Percentiles rank a stretch among this genome's conserved stretches.
Conservation (phyloP, 345 rosid genomes). For the Gynandropsis gynandra region DNA sequence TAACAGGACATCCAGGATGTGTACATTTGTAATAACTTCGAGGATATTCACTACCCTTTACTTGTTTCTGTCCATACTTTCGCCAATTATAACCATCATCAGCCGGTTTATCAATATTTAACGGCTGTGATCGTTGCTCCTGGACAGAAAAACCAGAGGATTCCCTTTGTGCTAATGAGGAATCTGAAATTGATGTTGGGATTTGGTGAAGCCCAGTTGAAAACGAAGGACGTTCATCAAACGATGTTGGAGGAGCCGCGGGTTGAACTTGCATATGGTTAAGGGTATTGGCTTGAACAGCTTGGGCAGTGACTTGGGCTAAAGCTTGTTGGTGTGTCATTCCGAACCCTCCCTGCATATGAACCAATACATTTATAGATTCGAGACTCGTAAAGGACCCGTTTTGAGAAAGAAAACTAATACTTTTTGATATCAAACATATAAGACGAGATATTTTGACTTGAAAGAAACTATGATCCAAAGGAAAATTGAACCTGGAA, state of each 20-base stretch:
- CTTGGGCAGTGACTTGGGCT: conserved; percentile 81
- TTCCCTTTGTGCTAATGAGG: conserved; percentile 26
- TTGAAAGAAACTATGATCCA: no score
- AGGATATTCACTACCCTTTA: conserved; percentile 75
- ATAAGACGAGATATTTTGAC: no score
- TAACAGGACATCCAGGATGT: conserved; percentile 59
- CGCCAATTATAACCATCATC: conserved; percentile 83
- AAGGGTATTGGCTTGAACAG: conserved; percentile 44
- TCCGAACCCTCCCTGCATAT: conserved; percentile 55
- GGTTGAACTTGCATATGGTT: conserved; percentile 29
- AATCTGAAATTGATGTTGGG: conserved; percentile 22
- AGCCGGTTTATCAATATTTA: conserved; percentile 51
- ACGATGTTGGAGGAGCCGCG: conserved; percentile 31
- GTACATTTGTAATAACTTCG: conserved; percentile 88
- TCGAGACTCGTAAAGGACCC: no score
- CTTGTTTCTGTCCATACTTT: conserved; percentile 88
- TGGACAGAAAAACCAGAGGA: conserved; percentile 30
- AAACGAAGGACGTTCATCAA: conserved; percentile 22
- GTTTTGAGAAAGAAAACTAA: no score
- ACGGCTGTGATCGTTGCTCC: conserved; percentile 40
- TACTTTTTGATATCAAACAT: no score
- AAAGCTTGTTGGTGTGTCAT: conserved; percentile 82
- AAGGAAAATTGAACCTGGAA: no score
- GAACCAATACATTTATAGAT: no score
- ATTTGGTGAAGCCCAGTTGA: conserved; percentile 25